Conservation (phyloP, 495 filamentous ascomycete species). For the Venustampulla echinocandica region DNA sequence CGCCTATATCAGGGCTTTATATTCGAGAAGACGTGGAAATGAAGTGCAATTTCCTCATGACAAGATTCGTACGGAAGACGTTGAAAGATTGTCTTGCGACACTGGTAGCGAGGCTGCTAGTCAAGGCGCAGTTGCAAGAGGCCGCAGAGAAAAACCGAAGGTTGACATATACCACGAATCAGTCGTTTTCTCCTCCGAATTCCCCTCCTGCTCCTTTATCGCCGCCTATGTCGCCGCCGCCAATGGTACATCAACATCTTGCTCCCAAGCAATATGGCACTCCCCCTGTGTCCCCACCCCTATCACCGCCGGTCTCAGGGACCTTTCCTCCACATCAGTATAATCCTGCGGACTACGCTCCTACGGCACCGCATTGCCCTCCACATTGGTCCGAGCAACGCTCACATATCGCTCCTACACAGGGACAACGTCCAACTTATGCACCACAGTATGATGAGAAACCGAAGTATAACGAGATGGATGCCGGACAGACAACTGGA, state of each 20-base stretch:
- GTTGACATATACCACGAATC: slow-evolving; percentile 6
- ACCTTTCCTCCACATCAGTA: not conserved
- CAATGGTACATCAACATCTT: not conserved
- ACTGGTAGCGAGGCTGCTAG: slow-evolving; percentile 57
- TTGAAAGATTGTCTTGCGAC: slow-evolving; percentile 59
- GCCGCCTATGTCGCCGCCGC: not conserved
- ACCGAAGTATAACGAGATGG: not conserved
- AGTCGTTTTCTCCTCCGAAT: not conserved
- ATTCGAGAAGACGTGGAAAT: slow-evolving; percentile 70
- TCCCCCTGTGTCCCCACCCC: not conserved
- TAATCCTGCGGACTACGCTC: not conserved
- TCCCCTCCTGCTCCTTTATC: not conserved
- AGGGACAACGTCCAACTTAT: not conserved
- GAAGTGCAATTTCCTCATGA: slow-evolving; percentile 63
- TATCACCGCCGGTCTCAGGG: not conserved
- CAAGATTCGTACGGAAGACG: slow-evolving; percentile 63
- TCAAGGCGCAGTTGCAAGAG: slow-evolving; percentile 40
- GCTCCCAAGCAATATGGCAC: not conserved
- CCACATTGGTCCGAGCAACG: not conserved
- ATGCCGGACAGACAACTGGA: not conserved
- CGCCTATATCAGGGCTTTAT: slow-evolving; percentile 59
- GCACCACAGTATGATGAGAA: not conserved
- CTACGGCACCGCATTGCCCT: not conserved
- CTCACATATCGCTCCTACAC: not conserved
- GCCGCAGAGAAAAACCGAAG: slow-evolving; percentile 9